These are phyloP conservation scores for Melanogaster broomeanus DNA, from an alignment of 768 basidiomycete genomes.

Conservation along the genomic window DNA sequence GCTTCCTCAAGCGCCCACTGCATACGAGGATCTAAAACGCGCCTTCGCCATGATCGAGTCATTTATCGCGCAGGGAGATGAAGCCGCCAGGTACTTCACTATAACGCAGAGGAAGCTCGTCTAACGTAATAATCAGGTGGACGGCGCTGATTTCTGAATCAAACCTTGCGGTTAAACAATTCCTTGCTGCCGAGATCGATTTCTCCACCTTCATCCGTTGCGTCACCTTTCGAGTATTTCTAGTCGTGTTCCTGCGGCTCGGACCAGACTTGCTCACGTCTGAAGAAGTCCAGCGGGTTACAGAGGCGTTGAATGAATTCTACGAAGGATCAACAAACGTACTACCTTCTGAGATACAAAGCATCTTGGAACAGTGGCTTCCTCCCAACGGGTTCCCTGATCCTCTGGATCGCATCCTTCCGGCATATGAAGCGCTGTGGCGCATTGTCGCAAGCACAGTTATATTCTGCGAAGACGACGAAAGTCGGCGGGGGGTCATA, in stretches of 20 bases:
- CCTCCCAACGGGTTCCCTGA: conserved; percentile 20
- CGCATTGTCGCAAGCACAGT: conserved; percentile 53
- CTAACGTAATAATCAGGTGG: conserved; percentile 19
- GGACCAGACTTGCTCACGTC: conserved; percentile 22
- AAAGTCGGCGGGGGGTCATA: conserved; percentile 31
- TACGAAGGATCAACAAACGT: conserved; percentile 36
- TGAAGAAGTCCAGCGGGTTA: conserved; percentile 38
- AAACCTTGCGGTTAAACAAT: conserved; percentile 5
- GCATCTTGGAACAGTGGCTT: conserved; percentile 42
- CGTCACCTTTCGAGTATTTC: conserved; percentile 43
- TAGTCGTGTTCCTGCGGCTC: conserved; percentile 42
- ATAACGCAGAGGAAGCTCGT: not conserved
- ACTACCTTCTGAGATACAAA: conserved; percentile 37
- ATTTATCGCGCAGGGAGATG: not conserved
- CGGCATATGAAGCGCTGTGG: conserved; percentile 66
- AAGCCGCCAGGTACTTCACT: conserved; percentile 15
- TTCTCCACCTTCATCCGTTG: conserved; percentile 47
- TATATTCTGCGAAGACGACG: conserved; percentile 30
- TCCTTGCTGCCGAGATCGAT: conserved; percentile 12
- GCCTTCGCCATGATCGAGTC: conserved; percentile 9
- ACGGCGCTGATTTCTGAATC: conserved; percentile 11
- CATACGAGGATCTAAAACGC: not conserved
- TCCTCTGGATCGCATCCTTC: conserved; percentile 55
- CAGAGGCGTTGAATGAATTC: conserved; percentile 43
- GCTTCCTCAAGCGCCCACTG: conserved; percentile 9